Base-by-base conservation (phyloP, 2,329 filamentous ascomycete species). In the Amphichorda felina region DNA sequence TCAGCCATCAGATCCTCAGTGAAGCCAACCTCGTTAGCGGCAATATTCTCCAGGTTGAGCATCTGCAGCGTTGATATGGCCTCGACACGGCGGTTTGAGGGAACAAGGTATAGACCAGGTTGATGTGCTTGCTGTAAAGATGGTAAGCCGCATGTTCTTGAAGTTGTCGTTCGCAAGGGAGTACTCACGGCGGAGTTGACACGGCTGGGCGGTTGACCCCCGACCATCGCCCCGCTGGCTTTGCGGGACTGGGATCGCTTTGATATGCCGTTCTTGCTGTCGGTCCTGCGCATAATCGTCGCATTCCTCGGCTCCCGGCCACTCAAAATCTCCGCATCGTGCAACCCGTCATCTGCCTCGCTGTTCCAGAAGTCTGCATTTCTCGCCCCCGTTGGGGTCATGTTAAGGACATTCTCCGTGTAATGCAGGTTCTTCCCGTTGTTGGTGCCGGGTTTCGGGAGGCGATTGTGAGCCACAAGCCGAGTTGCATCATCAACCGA, bases 1-100 rank as follows among this genome's bases (percentile, higher is more conserved):
- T 96, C 91, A 1, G 85, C 79, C 64, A 96, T 85, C 56, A 95
- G 79, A 36, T 91, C 85, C 52, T 94, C 86, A 0, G 80, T 83
- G 32, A 96, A 67, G 5, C 87, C 87, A 38, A 93, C 75, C 45
- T 95, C 87, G 29, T 84, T 81, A 40, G 87, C 80, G 0, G 88
- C 87, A 38, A 93, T 83, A 49, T 91, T 88, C 58, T 96, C 91
- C 2, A 96, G 73, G 42, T 91, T 89, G 19, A 94, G 72, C 75
- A 95, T 91, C 50, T 94, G 86, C 27, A 91, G 64, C 5, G 89
- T 70, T 14, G 75, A 79, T 21, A 81, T 72, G 5, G 73, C 64
- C 46, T 80, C 75, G 19, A 78, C 60, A 10, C 68, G 71, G 25
- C 70, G 69, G 45, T 70, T 67, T 2, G 72, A 72, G 8, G 64